Conservation (phyloP, 2,329 filamentous ascomycete genomes). For the Aspergillus ochraceoroseus region DNA sequence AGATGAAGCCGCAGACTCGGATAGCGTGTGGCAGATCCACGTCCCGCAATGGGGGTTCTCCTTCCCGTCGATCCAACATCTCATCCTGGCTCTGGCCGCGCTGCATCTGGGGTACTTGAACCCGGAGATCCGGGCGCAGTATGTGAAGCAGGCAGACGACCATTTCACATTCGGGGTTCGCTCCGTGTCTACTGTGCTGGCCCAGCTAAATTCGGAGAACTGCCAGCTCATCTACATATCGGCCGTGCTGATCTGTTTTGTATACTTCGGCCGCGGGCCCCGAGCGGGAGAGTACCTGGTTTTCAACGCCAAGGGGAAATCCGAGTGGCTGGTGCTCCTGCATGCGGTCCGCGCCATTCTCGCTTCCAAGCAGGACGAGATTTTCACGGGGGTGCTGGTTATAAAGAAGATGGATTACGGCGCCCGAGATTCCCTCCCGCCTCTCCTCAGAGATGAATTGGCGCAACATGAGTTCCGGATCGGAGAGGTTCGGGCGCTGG, state of each 20-base stretch:
- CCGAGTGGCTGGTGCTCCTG: constrained; percentile 34
- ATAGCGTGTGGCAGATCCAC: constrained; percentile 29
- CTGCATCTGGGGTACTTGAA: constrained; percentile 26
- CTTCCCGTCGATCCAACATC: constrained; percentile 32
- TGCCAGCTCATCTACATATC: constrained; percentile 35
- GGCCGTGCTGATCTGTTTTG: constrained; percentile 30
- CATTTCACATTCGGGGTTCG: constrained; percentile 36
- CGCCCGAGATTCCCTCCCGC: no score
- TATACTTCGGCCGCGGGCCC: constrained; percentile 34
- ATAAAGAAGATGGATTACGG: no score
- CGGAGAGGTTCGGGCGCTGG: constrained; percentile 11
- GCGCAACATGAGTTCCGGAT: constrained; percentile 18
- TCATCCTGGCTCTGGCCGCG: constrained; percentile 31
- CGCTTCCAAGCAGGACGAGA: constrained; percentile 13
- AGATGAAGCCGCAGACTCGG: constrained; percentile 19
- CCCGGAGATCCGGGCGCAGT: constrained; percentile 19
- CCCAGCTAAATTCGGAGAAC: constrained; percentile 24
- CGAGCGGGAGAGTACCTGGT: constrained; percentile 31
- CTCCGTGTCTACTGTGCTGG: constrained; percentile 30
- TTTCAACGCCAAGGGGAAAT: constrained; percentile 27
- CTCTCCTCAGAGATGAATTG: constrained; percentile 19
- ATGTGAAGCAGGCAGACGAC: constrained; percentile 28
- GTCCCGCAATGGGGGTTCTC: constrained; percentile 30
- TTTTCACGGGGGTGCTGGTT: constrained; percentile 29
- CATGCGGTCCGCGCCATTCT: constrained; percentile 29